Evolutionary conservation across 73 alveolate genomes (phyloP).

Genomic region (Durusdinium trenchii): DNA sequence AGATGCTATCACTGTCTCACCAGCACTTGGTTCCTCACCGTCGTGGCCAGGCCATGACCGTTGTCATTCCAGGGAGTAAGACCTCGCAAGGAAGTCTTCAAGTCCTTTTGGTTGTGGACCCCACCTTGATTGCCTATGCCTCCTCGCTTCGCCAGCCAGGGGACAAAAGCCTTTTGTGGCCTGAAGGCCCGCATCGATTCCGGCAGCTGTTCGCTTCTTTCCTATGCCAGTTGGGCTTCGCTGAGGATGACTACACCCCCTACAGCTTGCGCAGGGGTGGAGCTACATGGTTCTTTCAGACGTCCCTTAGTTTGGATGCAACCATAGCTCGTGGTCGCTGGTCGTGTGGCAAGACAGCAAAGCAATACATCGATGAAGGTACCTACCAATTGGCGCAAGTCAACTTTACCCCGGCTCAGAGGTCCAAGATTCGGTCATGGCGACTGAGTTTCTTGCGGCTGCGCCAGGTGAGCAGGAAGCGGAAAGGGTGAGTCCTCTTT

Average conservation of each 20-base stretch:
- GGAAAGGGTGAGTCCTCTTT: too few relatives aligned
- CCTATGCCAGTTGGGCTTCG: neutral
- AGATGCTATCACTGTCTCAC: neutral
- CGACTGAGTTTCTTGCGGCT: too few relatives aligned
- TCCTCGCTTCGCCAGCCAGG: neutral
- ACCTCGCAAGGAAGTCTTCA: neutral
- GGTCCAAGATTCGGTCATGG: too few relatives aligned
- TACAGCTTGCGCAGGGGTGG: constrained; percentile 7
- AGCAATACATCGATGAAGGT: constrained; percentile 5
- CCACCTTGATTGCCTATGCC: neutral
- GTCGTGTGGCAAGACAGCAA: neutral
- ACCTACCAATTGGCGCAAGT: neutral
- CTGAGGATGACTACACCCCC: neutral
- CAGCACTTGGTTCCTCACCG: neutral
- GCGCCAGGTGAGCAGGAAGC: too few relatives aligned
- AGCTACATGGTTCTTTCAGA: constrained; percentile 1
- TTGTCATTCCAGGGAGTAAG: neutral
- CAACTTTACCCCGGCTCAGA: too few relatives aligned
- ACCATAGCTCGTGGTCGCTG: neutral
- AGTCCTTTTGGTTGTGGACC: neutral
- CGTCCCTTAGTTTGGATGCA: neutral
- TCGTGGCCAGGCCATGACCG: neutral
- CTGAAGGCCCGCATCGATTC: neutral
- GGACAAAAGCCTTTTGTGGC: neutral
- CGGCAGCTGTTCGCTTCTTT: neutral